Base-by-base conservation (phyloP, 371 early-diverging fungal species). In the Rhizomucor pusillus region DNA sequence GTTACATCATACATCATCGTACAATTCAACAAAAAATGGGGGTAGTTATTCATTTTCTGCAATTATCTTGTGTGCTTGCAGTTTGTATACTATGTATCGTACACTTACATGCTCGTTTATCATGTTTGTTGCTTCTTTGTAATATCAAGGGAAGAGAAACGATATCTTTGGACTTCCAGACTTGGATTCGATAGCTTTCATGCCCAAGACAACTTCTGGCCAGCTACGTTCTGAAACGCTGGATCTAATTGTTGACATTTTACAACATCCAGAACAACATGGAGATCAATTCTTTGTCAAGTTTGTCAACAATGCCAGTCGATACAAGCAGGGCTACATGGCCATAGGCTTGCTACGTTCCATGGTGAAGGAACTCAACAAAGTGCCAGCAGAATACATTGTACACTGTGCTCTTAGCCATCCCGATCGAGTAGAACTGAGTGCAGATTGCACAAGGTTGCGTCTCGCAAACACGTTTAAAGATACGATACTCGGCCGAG, bases 311-410 rank as follows among this genome's bases (percentile, higher is more conserved):
- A 29, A 34, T 19, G 16, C 56, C 9, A 62, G 47, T 35, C 29
- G 7, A 5, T 29, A 41, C 11, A 41, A 14, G 19, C 49, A 53
- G 1, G 62, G 63, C 3, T 56, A 44, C 39, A 40, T 67, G 0
- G 52, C 60, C 5, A 10, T 67, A 12, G 50, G 48, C 3, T 29
- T 62, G 5, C 11, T 66, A 23, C 46, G 43, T 1, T 52, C 39
- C 36, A 59, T 62, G 67, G 49, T 59, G 1, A 39, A 18, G 0
- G 55, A 51, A 9, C 33, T 63, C 3, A 44, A 57, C 3, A 47
- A 47, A 11, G 43, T 60, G 20, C 67, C 67, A 3, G 5, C 52
- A 18, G 55, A 44, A 3, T 62, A 67, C 12, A 44, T 62, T 36
- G 52, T 50, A 20, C 49, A 62, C 7, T 62, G 60, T 39, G 52